Percentiles rank a stretch among this genome's conserved stretches.
Evolutionary conservation across 495 filamentous ascomycete species (phyloP).

Genomic region (Penicillium lagena): DNA sequence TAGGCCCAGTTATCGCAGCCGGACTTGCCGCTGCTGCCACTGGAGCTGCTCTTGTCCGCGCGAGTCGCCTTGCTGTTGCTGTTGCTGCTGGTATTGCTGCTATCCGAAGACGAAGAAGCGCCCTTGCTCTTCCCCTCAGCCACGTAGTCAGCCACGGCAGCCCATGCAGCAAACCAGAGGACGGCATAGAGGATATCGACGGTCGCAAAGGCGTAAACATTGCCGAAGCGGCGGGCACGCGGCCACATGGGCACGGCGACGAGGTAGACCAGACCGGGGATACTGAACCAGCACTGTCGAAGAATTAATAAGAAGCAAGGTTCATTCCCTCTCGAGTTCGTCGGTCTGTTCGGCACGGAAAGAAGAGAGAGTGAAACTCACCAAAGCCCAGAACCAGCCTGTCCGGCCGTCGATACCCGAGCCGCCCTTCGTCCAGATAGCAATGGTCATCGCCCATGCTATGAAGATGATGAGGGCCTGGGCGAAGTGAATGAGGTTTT

Average conservation of each 20-base stretch:
- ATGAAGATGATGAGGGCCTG: conserved; percentile 67
- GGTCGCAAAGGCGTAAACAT: conserved; percentile 73
- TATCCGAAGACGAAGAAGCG: neutral
- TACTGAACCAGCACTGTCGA: conserved; percentile 72
- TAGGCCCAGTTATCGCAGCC: conserved; percentile 49
- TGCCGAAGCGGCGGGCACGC: conserved; percentile 70
- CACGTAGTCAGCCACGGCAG: conserved; percentile 67
- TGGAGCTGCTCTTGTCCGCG: conserved; percentile 15
- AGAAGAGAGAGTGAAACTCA: conserved; percentile 35
- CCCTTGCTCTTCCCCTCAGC: conserved; percentile 41
- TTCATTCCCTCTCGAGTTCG: neutral
- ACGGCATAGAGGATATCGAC: conserved; percentile 69
- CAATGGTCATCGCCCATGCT: conserved; percentile 66
- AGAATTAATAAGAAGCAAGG: conserved; percentile 10
- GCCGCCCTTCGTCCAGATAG: conserved; percentile 59
- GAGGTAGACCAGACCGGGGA: conserved; percentile 79
- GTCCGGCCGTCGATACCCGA: conserved; percentile 56
- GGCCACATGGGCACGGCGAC: conserved; percentile 77
- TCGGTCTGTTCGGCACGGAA: neutral
- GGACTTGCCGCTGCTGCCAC: conserved; percentile 17
- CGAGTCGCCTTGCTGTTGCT: conserved; percentile 12
- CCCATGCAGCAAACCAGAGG: conserved; percentile 81
- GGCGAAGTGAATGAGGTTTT: conserved; percentile 42
- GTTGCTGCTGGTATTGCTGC: conserved; percentile 11
- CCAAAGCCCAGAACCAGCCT: conserved; percentile 72